Percentiles rank a stretch among this genome's conserved stretches.
Conservation (phyloP, 2,329 filamentous ascomycete species). For the Alternaria postmessia region DNA sequence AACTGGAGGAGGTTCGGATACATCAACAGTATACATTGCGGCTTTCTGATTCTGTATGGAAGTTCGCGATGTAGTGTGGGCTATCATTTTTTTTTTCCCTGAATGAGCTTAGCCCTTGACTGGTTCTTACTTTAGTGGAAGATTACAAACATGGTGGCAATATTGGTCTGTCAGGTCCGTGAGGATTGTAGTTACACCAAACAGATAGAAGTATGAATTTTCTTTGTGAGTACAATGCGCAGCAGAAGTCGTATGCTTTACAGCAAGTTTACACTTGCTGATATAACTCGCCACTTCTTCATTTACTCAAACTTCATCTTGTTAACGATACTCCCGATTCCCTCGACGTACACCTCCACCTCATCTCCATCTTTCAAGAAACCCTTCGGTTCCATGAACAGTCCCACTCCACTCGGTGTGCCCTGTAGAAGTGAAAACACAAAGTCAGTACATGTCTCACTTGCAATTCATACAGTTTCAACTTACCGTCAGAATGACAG, state of each 20-base stretch:
- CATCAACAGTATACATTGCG: fast-evolving
- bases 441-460: no score
- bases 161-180: no score
- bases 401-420: slow-evolving; percentile 54
- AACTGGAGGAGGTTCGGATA: neutral
- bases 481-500: slow-evolving; percentile 56
- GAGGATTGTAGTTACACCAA: no score
- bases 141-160: no score
- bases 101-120: no score
- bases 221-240: no score
- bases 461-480: no score
- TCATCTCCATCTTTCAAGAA: slow-evolving; percentile 48
- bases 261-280: neutral
- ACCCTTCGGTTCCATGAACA: slow-evolving; percentile 50
- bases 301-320: slow-evolving; percentile 44
- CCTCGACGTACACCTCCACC: slow-evolving; percentile 46
- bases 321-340: slow-evolving; percentile 47
- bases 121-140: no score
- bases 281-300: neutral
- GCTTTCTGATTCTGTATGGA: fast-evolving
- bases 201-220: no score
- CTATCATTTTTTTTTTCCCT: no score
- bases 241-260: neutral
- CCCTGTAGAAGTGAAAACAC: slow-evolving; percentile 33
- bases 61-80: neutral